Conservation (phyloP, 441 rosid genomes). For the Populus hybrid region DNA sequence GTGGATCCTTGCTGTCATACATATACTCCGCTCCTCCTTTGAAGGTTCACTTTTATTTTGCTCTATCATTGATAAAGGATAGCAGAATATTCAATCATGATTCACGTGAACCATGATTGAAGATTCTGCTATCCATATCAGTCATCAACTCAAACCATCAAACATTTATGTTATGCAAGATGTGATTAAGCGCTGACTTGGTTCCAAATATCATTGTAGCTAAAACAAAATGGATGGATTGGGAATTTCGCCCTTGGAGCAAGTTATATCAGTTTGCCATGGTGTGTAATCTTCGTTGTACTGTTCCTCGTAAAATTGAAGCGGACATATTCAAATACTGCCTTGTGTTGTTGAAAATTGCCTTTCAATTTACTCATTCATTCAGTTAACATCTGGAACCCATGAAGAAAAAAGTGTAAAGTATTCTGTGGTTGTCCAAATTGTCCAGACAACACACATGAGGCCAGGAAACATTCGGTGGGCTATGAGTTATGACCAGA, state of each 20-base stretch:
- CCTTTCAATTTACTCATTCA: neutral
- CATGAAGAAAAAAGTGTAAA: neutral
- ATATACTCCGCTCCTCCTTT: conserved; percentile 98
- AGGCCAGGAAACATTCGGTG: neutral
- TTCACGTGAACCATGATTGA: too few relatives aligned
- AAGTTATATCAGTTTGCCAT: conserved; percentile 96
- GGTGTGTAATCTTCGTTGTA: conserved; percentile 42
- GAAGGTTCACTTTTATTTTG: conserved; percentile 48
- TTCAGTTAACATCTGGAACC: neutral
- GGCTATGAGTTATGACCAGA: neutral
- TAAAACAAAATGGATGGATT: conserved; percentile 97
- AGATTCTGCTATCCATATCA: too few relatives aligned
- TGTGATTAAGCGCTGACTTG: conserved; percentile 23
- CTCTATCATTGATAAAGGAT: neutral
- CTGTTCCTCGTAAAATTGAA: neutral
- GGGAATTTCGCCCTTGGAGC: conserved; percentile 97
- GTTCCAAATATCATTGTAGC: conserved; percentile 46
- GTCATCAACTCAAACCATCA: conserved; percentile 5
- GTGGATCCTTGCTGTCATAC: conserved; percentile 91
- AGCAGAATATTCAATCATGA: too few relatives aligned
- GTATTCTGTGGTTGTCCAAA: neutral
- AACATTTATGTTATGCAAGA: conserved; percentile 8
- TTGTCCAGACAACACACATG: neutral
- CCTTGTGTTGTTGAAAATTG: neutral
- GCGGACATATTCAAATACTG: neutral